phyloP scores from a whole-genome alignment of 2,329 filamentous ascomycete genomes.

The Coleophoma crateriformis region DNA sequence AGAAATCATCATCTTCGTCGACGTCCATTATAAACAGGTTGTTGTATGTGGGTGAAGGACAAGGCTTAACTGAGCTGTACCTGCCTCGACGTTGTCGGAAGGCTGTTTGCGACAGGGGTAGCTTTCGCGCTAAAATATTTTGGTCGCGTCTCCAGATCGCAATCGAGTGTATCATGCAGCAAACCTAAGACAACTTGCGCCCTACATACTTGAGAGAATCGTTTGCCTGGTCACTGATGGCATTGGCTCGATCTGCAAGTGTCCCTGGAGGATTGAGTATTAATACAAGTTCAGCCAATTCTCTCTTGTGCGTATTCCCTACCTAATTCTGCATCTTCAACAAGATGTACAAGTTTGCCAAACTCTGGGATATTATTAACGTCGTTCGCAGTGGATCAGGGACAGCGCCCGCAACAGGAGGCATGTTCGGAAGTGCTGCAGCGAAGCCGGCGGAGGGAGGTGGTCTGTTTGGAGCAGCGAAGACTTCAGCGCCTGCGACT shows the following conservation, averaged over 20 bases:
- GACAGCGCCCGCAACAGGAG: constrained; percentile 20
- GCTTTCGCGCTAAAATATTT: background rate
- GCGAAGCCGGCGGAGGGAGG: constrained; percentile 15
- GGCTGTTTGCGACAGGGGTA: constrained; percentile 1
- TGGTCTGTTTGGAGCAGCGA: constrained; percentile 26
- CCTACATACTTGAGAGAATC: background rate
- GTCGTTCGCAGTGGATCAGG: constrained; percentile 19
- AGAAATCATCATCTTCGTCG: constrained; percentile 64
- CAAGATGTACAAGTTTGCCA: constrained; percentile 25
- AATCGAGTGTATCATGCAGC: background rate
- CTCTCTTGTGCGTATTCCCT: constrained; percentile 40
- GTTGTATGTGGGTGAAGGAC: constrained; percentile 4
- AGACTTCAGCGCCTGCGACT: constrained; percentile 11
- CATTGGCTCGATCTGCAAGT: constrained; percentile 47
- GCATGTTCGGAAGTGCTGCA: constrained; percentile 25
- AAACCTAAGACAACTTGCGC: background rate
- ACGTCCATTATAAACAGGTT: constrained; percentile 48
- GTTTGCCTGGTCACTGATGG: constrained; percentile 15
- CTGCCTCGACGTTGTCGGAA: background rate
- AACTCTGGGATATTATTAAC: constrained; percentile 13
- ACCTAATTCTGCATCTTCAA: background rate
- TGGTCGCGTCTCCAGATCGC: background rate
- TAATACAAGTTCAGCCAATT: constrained; percentile 56
- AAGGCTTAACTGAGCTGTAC: constrained; percentile 1
- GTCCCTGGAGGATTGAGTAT: constrained; percentile 57